Evolutionary conservation across 2,329 filamentous ascomycete species (phyloP).

Genomic region (Aspergillus ochraceoroseus): DNA sequence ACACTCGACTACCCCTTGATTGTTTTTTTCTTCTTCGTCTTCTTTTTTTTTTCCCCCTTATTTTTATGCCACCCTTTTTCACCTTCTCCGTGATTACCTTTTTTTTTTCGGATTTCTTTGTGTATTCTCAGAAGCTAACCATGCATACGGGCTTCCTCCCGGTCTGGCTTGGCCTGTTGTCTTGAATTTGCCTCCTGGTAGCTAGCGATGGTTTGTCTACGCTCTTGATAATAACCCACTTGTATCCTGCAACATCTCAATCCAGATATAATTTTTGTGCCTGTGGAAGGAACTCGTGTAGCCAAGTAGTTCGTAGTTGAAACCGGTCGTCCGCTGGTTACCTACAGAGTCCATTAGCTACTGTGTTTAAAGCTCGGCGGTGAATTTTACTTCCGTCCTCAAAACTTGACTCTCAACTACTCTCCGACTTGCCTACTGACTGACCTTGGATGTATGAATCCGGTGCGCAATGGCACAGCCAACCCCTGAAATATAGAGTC

Average conservation of each 20-base stretch:
- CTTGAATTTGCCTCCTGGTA: slow-evolving; percentile 37
- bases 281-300: slow-evolving; percentile 3
- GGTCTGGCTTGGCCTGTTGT: slow-evolving; percentile 28
- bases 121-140: slow-evolving; percentile 30
- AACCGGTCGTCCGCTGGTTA: no score
- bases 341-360: no score
- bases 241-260: slow-evolving; percentile 40
- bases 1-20: slow-evolving; percentile 36
- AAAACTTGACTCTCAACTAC: no score
- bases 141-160: slow-evolving; percentile 22
- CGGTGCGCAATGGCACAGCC: no score
- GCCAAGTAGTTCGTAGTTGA: no score
- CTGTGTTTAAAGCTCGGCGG: no score
- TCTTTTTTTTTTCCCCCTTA: slow-evolving; percentile 12
- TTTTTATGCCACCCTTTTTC: slow-evolving; percentile 8
- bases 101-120: slow-evolving; percentile 28
- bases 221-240: slow-evolving; percentile 42
- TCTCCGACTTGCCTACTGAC: no score
- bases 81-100: slow-evolving; percentile 16
- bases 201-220: slow-evolving; percentile 41
- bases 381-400: not conserved
- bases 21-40: slow-evolving; percentile 15
- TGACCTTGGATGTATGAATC: no score
- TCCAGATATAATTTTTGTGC: slow-evolving; percentile 35
- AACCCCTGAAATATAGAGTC: not conserved